Evolutionary conservation across 768 basidiomycete genomes (phyloP).

Genomic region (Mycena rebaudengoi): DNA sequence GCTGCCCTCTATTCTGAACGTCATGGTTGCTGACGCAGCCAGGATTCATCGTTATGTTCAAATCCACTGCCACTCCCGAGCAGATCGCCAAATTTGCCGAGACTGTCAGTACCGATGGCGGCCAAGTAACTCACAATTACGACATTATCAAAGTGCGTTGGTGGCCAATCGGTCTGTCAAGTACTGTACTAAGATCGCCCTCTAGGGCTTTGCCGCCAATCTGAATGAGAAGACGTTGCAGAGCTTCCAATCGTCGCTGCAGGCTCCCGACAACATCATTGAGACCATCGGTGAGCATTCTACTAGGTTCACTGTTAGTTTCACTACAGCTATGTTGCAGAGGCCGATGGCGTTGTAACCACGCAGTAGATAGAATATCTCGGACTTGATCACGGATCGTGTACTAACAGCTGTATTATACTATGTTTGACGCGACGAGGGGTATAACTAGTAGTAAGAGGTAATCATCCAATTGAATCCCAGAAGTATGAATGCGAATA

Average conservation of each 20-base stretch:
- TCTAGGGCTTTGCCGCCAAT: conserved; percentile 54
- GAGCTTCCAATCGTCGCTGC: conserved; percentile 37
- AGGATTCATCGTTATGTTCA: conserved; percentile 69
- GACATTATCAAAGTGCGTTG: conserved; percentile 47
- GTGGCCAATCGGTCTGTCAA: not conserved
- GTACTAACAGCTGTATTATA: not conserved
- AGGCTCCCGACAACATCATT: conserved; percentile 23
- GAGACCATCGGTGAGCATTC: conserved; percentile 30
- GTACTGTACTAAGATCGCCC: not conserved
- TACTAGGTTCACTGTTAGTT: not conserved
- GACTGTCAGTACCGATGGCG: conserved; percentile 50
- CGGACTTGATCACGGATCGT: not conserved
- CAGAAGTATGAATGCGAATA: too few species aligned
- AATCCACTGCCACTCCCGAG: conserved; percentile 48
- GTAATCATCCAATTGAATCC: too few species aligned
- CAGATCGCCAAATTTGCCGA: conserved; percentile 51
- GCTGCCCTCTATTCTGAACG: not conserved
- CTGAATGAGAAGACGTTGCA: conserved; percentile 42
- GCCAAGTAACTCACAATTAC: conserved; percentile 51
- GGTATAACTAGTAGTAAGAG: too few species aligned
- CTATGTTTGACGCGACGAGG: too few species aligned
- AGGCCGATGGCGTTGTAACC: conserved; percentile 48
- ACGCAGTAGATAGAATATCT: conserved; percentile 43
- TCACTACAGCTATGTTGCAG: conserved; percentile 30
- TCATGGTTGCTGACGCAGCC: too few species aligned